Evolutionary conservation across 306 rosid species (phyloP).

Genomic region (Potentilla sterilis): DNA sequence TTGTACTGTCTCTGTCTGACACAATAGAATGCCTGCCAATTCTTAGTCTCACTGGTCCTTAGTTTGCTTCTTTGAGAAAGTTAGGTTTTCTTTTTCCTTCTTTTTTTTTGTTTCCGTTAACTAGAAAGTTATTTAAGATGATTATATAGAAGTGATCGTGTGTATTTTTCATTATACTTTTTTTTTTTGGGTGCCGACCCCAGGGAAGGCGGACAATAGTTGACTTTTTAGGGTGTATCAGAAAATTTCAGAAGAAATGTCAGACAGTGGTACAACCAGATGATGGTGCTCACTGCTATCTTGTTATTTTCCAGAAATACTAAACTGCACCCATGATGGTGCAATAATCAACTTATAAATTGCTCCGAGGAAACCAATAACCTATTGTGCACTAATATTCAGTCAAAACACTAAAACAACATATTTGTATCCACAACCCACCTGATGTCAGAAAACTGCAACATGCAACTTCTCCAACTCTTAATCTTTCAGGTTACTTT

Average conservation of each 20-base stretch:
- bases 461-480: background rate
- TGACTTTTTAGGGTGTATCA: background rate
- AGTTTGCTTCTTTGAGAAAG: background rate
- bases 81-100: no score
- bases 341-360: background rate
- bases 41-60: background rate
- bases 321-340: background rate
- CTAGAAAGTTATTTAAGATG: background rate
- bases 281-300: background rate
- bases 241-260: background rate
- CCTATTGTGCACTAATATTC: conserved; percentile 1
- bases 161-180: background rate
- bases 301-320: background rate
- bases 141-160: background rate
- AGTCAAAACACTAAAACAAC: background rate
- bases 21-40: background rate
- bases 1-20: background rate
- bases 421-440: background rate
- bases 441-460: background rate
- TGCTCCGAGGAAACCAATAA: background rate
- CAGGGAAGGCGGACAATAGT: background rate
- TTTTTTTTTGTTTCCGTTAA: no score
- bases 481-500: background rate
- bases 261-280: background rate
- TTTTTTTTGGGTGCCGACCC: background rate